A percentile compares a stretch with the other conserved stretches of the same genome.
Evolutionary conservation across 2,329 filamentous ascomycete species (phyloP).

Genomic region (Fusarium sacchari): DNA sequence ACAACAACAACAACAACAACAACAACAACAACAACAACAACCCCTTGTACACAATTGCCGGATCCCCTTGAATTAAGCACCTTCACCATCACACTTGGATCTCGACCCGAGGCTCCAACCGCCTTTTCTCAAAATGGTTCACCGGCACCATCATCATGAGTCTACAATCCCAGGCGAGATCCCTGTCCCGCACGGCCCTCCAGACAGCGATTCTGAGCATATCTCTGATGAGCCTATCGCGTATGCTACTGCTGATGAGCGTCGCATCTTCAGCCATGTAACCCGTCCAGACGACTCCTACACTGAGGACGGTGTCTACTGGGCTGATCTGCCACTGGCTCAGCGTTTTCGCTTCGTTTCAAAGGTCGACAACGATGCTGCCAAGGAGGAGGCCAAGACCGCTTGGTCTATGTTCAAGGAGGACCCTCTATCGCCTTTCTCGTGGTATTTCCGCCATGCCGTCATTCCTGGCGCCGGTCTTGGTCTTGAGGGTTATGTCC

Average conservation of each 20-base stretch:
- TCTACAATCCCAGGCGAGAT: constrained; percentile 58
- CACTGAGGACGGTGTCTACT: constrained; percentile 84
- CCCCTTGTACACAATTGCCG: background rate
- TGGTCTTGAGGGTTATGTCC: constrained; percentile 91
- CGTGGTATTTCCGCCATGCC: constrained; percentile 89
- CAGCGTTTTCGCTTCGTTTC: constrained; percentile 80
- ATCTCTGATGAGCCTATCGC: constrained; percentile 55
- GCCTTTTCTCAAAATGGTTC: constrained; percentile 38
- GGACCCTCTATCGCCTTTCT: constrained; percentile 84
- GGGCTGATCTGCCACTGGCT: constrained; percentile 82
- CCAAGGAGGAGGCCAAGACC: constrained; percentile 70
- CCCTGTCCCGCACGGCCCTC: constrained; percentile 62
- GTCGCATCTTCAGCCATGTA: constrained; percentile 77
- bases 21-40: constrained; percentile 14
- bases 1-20: constrained; percentile 17
- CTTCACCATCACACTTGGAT: background rate
- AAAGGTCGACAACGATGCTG: constrained; percentile 76
- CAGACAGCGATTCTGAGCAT: constrained; percentile 57
- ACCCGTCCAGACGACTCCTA: constrained; percentile 91
- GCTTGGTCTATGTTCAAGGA: constrained; percentile 86
- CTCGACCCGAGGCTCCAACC: constrained; percentile 1
- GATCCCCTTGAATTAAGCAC: background rate
- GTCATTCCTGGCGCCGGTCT: constrained; percentile 93
- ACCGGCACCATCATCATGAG: constrained; percentile 48
- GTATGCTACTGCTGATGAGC: constrained; percentile 60